Base-by-base conservation (phyloP, 2,329 filamentous ascomycete species). In the Talaromyces sp. region DNA sequence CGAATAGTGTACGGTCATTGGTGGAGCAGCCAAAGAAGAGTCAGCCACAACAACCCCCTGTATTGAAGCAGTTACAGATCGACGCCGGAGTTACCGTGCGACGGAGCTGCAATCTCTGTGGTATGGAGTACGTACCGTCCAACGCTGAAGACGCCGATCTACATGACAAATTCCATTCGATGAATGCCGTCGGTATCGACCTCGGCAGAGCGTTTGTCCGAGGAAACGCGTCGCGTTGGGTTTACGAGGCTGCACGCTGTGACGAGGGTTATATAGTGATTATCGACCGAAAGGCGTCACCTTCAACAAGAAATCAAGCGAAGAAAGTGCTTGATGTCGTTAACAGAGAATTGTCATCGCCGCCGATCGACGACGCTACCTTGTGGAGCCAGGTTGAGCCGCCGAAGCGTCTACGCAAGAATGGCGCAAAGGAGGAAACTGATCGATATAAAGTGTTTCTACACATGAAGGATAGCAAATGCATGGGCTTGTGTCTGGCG, bases 51-150 rank as follows among this genome's bases (percentile, higher is more conserved):
- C 70, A 70, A 44, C 71, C 67, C 61, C 70, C 70, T 5, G 70
- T 70, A 7, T 68, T 87, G 63, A 82, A 82, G 57, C 86, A 88
- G 69, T 85, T 85, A 78, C 83, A 86, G 67, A 80, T 88, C 64
- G 84, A 86, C 67, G 76, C 88, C 12, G 85, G 84, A 2, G 77
- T 79, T 42, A 80, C 83, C 46, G 75, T 82, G 42, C 80, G 83
- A 54, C 83, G 83, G 67, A 84, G 81, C 11, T 89, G 87, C 73
- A 76, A 78, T 40, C 78, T 76, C 2, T 89, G 87, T 68, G 84
- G 84, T 0, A 89, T 89, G 87, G 84, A 87, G 60, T 89, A 88
- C 67, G 81, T 86, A 37, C 83, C 85, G 3, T 87, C 86, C 0
- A 83, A 83, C 57, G 74, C 78, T 6, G 85, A 88, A 68, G 87